These are phyloP conservation scores for Neopestalotiopsis clavispora DNA, from an alignment of 2,329 filamentous ascomycete genomes.

Conservation along the genomic window DNA sequence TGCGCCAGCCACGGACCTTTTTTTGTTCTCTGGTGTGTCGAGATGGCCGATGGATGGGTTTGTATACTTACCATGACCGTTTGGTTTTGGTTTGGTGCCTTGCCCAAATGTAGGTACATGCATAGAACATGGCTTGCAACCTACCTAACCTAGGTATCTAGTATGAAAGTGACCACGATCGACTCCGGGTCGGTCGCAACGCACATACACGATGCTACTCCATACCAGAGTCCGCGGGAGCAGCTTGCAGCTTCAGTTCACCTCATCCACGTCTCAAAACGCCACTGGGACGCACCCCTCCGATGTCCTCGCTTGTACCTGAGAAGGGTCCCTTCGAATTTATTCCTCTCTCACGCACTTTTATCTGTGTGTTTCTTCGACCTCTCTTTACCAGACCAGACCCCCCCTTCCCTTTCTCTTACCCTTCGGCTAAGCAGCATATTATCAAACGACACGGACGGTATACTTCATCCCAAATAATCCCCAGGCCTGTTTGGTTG, in stretches of 20 bases:
- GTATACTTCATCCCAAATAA: conserved; percentile 26
- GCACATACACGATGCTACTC: conserved; percentile 8
- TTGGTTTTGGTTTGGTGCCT: too few relatives aligned
- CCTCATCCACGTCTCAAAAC: conserved; percentile 11
- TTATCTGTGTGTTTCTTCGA: neutral
- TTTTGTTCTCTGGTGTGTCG: neutral
- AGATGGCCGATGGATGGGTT: neutral
- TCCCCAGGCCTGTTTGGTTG: conserved; percentile 1
- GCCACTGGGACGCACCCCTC: conserved; percentile 5
- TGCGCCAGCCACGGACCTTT: conserved; percentile 14
- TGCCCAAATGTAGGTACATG: too few relatives aligned
- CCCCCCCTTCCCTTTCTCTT: conserved; percentile 20
- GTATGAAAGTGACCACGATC: neutral
- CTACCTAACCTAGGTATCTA: neutral
- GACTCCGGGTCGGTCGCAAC: neutral
- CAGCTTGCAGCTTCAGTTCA: conserved; percentile 11
- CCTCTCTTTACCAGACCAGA: neutral
- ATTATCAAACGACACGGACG: conserved; percentile 17
- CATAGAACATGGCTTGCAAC: neutral
- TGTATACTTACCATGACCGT: neutral
- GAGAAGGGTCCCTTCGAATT: neutral
- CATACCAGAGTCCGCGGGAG: conserved; percentile 6
- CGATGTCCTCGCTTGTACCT: conserved; percentile 14
- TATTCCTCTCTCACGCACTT: conserved; percentile 13
- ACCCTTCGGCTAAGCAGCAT: conserved; percentile 22